Conservation (phyloP, 768 basidiomycete genomes). For the Collybiopsis confluens region DNA sequence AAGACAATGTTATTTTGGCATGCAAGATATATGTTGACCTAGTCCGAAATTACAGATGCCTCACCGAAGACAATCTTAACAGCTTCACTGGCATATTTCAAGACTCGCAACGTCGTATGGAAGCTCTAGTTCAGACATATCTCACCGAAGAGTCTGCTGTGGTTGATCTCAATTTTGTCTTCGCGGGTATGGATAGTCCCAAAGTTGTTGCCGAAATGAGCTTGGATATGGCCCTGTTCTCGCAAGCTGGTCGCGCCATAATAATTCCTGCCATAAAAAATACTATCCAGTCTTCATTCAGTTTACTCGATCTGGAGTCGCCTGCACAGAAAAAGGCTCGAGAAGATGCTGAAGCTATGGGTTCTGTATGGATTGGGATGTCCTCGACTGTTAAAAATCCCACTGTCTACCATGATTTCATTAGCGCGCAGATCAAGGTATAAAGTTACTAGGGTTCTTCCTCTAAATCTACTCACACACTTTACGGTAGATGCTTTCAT, state of each 20-base stretch:
- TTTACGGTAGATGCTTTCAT: slow-evolving; percentile 73
- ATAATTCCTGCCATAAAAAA: slow-evolving; percentile 64
- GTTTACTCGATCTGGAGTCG: slow-evolving; percentile 72
- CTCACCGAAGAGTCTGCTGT: slow-evolving; percentile 62
- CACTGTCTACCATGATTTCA: slow-evolving; percentile 74
- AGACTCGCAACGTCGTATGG: slow-evolving; percentile 73
- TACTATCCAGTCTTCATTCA: slow-evolving; percentile 75
- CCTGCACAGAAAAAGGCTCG: slow-evolving; percentile 78
- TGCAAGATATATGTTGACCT: slow-evolving; percentile 93
- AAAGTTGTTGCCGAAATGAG: slow-evolving; percentile 94
- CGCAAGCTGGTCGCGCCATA: slow-evolving; percentile 70
- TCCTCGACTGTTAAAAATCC: slow-evolving; percentile 71
- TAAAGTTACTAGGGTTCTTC: slow-evolving; percentile 9
- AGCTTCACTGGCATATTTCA: slow-evolving; percentile 81
- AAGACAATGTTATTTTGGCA: slow-evolving; percentile 87
- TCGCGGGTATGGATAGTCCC: slow-evolving; percentile 81
- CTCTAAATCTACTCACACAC: slow-evolving; percentile 5
- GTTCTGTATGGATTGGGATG: slow-evolving; percentile 80
- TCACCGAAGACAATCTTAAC: slow-evolving; percentile 68
- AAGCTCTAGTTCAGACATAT: slow-evolving; percentile 64
- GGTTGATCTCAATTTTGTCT: slow-evolving; percentile 51
- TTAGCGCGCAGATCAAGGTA: slow-evolving; percentile 89
- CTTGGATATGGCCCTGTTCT: slow-evolving; percentile 85
- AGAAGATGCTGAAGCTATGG: slow-evolving; percentile 77
- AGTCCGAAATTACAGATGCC: slow-evolving; percentile 67